Evolutionary conservation across 2,329 filamentous ascomycete species (phyloP).

Genomic region (Amylocarpus encephaloides): DNA sequence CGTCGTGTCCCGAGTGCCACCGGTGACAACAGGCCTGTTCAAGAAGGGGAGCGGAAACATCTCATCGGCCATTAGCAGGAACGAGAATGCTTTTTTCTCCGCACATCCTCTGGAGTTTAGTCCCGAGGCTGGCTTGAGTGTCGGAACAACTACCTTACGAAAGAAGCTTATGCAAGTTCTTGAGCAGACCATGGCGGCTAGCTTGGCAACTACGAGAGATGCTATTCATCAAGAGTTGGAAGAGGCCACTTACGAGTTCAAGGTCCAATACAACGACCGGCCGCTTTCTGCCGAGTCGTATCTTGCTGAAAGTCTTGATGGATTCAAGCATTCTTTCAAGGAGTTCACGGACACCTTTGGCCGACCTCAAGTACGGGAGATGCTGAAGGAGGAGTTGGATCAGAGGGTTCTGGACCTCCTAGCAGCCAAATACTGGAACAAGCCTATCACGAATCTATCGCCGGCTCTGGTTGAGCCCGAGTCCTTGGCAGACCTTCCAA

Average conservation of each 20-base stretch:
- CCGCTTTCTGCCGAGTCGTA: constrained; percentile 94
- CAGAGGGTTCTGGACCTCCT: constrained; percentile 91
- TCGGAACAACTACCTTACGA: constrained; percentile 79
- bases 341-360: constrained; percentile 87
- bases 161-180: constrained; percentile 97
- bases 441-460: constrained; percentile 78
- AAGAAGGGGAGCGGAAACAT: constrained; percentile 77
- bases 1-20: constrained; percentile 78
- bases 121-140: constrained; percentile 60
- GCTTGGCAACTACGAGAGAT: constrained; percentile 80
- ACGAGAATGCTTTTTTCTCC: constrained; percentile 82
- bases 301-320: constrained; percentile 86
- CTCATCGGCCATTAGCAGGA: constrained; percentile 72
- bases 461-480: constrained; percentile 62
- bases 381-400: constrained; percentile 88
- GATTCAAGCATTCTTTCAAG: constrained; percentile 97
- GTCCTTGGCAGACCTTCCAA: constrained; percentile 70
- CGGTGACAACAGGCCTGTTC: constrained; percentile 60
- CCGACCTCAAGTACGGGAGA: constrained; percentile 76
- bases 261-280: constrained; percentile 97
- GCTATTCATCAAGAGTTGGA: constrained; percentile 92
- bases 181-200: constrained; percentile 94
- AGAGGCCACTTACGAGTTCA: constrained; percentile 97
- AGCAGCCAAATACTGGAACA: constrained; percentile 95
- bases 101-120: constrained; percentile 78